phyloP scores from a whole-genome alignment of 2,329 filamentous ascomycete genomes.

The Coniochaeta sp. region DNA sequence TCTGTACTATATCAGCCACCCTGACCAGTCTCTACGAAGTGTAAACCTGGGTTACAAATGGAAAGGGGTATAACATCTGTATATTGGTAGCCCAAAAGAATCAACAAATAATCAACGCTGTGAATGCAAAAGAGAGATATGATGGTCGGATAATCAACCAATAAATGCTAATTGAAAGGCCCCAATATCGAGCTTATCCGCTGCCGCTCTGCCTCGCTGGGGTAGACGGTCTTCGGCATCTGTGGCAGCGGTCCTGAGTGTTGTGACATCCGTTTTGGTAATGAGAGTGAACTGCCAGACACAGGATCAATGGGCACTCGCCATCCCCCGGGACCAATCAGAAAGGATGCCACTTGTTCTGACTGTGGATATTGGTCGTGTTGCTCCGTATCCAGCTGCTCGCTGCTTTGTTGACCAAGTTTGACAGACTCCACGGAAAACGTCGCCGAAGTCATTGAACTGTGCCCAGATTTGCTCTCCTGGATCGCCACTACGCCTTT shows the following conservation, averaged over 20 bases:
- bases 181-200: not conserved
- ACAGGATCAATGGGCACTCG: not conserved
- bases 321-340: not conserved
- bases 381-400: not conserved
- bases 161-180: not conserved
- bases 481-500: not conserved
- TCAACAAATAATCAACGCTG: not conserved
- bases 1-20: no score
- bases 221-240: not conserved
- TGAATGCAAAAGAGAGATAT: not conserved
- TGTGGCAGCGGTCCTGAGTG: not conserved
- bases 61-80: not conserved
- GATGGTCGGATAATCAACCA: not conserved
- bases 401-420: not conserved
- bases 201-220: not conserved
- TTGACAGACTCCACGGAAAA: not conserved
- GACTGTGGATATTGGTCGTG: not conserved
- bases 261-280: not conserved
- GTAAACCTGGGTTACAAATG: no score
- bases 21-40: no score
- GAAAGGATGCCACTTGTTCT: not conserved
- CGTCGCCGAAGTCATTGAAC: not conserved
- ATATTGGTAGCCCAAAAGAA: not conserved
- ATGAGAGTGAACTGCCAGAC: not conserved
- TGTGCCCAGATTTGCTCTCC: not conserved